Percentiles rank a stretch among this genome's conserved stretches.
Evolutionary conservation across 169 alveolate species (phyloP).

Genomic region (Eimeria sp.): DNA sequence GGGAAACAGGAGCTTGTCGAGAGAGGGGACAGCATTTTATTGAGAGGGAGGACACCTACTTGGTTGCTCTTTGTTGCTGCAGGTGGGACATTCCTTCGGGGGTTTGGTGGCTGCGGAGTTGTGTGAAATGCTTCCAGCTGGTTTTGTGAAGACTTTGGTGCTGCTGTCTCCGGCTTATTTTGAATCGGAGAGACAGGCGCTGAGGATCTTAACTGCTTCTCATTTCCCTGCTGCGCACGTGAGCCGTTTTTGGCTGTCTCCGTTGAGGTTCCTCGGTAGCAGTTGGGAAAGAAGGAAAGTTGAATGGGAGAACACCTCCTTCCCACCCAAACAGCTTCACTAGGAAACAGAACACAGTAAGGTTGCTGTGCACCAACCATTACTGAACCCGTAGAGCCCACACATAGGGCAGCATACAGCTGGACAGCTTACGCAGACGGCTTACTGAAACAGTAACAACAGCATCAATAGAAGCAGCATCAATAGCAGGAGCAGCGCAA

Average conservation of each 20-base stretch:
- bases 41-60: not conserved
- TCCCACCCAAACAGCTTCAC: too few relatives aligned
- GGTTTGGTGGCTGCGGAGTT: conserved; percentile 78
- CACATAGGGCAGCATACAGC: too few relatives aligned
- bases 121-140: conserved; percentile 54
- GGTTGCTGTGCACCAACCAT: too few relatives aligned
- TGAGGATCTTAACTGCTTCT: conserved; percentile 68
- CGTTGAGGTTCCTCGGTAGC: too few relatives aligned
- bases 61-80: not conserved
- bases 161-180: conserved; percentile 76
- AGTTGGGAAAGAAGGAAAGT: not conserved
- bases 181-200: conserved; percentile 76
- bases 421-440: too few relatives aligned
- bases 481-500: not conserved
- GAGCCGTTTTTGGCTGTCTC: not conserved
- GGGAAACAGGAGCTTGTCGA: not conserved
- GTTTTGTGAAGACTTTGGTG: conserved; percentile 59
- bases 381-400: too few relatives aligned
- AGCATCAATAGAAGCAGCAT: too few relatives aligned
- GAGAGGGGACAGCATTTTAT: not conserved
- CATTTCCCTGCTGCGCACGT: conserved; percentile 80
- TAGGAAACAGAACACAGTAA: too few relatives aligned
- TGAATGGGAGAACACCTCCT: too few relatives aligned
- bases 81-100: conserved; percentile 82
- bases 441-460: too few relatives aligned